A percentile compares a stretch with the other conserved stretches of the same genome.
phyloP scores from a whole-genome alignment of 1,139 yeast species.

The Nematodospora anomalae region DNA sequence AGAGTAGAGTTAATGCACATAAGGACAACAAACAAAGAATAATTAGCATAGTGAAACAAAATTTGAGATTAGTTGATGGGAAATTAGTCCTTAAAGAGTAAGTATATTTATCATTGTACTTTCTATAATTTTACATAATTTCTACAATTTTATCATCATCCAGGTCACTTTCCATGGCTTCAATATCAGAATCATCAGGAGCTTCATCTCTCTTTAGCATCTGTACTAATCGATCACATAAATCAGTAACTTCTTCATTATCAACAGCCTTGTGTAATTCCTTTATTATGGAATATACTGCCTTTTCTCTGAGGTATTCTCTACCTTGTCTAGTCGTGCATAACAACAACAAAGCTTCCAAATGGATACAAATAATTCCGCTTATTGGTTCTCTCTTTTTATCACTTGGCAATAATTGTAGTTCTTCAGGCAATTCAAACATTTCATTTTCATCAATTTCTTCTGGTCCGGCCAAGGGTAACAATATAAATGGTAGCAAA shows the following conservation, averaged over 20 bases:
- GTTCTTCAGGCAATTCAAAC: constrained; percentile 85
- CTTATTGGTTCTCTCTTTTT: constrained; percentile 73
- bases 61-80: constrained; percentile 67
- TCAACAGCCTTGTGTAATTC: constrained; percentile 75
- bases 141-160: constrained; percentile 54
- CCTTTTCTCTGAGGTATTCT: constrained; percentile 70
- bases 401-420: constrained; percentile 76
- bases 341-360: constrained; percentile 73
- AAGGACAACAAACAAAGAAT: constrained; percentile 69
- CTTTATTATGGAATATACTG: constrained; percentile 81
- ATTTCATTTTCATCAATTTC: constrained; percentile 79
- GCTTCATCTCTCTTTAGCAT: constrained; percentile 91
- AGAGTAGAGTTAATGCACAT: constrained; percentile 64
- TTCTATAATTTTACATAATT: constrained; percentile 32
- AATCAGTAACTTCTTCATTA: constrained; percentile 64
- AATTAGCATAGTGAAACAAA: constrained; percentile 65
- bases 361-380: constrained; percentile 65
- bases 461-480: constrained; percentile 85
- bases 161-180: constrained; percentile 34
- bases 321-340: constrained; percentile 75
- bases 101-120: too few species aligned
- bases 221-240: constrained; percentile 76
- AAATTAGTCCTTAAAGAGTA: constrained; percentile 55
- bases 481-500: constrained; percentile 73
- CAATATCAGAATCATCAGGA: constrained; percentile 28